Evolutionary conservation across 2,329 filamentous ascomycete genomes (phyloP), one percentile per base, ranked within the genome.

Genomic region (Leptographium procerum): DNA sequence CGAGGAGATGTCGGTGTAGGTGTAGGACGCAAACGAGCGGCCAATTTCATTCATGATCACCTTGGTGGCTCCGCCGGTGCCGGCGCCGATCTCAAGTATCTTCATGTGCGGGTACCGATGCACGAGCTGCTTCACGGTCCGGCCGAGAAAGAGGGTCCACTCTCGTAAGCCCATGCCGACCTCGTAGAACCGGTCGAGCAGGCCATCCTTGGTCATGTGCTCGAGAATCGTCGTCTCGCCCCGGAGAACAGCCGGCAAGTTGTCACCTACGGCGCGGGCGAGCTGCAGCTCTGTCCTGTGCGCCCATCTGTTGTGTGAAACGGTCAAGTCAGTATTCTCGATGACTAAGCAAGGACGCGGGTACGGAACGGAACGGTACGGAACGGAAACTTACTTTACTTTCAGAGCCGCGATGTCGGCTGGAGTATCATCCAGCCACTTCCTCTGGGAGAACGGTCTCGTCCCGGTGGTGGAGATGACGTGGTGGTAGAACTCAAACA

Each of bases 51-150:
- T 34, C 48, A 64, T 28, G 13, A 64, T 62, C 5, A 65, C 64
- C 5, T 64, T 65, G 2, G 62, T 66, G 8, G 64, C 66, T 43
- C 57, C 65, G 28, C 68, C 67, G 2, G 65, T 70, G 24, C 68
- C 69, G 24, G 65, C 66, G 13, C 75, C 75, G 10, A 76, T 67
- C 59, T 70, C 68, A 6, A 79, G 60, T 34, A 77, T 67, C 28
- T 60, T 62, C 3, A 65, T 60, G 9, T 62, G 61, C 0, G 67
- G 67, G 33, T 67, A 56, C 61, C 67, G 66, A 53, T 64, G 61
- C 0, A 58, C 60, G n/a, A 62, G 40, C 26, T 59, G 52, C n/a
- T 60, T 58, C 13, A 58, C 55, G 36, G 58, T 60, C 1, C 61
- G 58, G 2, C 57, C 60, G 1, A 60, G 54, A 43, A 61, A 55